A percentile compares a stretch with the other conserved stretches of the same genome.
These are phyloP conservation scores for Rusavskia elegans DNA, from an alignment of 495 filamentous ascomycete species.

Conservation along the genomic window DNA sequence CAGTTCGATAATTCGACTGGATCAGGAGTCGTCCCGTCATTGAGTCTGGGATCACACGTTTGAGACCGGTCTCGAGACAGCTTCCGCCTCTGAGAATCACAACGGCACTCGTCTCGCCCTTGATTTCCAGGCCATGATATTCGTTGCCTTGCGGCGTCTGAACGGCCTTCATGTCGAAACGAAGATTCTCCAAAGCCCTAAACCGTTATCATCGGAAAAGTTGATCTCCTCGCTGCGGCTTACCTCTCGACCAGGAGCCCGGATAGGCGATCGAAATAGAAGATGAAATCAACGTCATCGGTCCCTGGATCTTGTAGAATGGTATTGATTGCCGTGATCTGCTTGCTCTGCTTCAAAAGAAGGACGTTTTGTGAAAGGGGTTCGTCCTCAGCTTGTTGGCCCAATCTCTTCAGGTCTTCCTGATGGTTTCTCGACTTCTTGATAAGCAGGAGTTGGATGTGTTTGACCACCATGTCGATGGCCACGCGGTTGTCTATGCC, in stretches of 20 bases:
- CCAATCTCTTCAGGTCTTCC: slow-evolving; percentile 55
- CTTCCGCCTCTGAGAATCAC: slow-evolving; percentile 77
- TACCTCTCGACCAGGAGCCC: slow-evolving; percentile 75
- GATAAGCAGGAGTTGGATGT: slow-evolving; percentile 66
- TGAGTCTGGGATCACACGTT: slow-evolving; percentile 81
- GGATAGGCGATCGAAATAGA: slow-evolving; percentile 83
- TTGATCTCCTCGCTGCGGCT: not conserved
- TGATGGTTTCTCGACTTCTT: slow-evolving; percentile 78
- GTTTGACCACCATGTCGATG: slow-evolving; percentile 88
- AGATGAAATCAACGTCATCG: slow-evolving; percentile 79
- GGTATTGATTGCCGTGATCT: slow-evolving; percentile 76
- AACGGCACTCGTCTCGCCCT: slow-evolving; percentile 69
- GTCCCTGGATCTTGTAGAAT: slow-evolving; percentile 72
- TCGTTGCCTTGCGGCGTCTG: slow-evolving; percentile 47
- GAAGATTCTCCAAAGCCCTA: slow-evolving; percentile 57
- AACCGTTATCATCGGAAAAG: not conserved
- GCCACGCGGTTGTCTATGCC: slow-evolving; percentile 88
- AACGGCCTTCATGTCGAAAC: slow-evolving; percentile 43
- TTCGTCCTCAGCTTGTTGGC: slow-evolving; percentile 47
- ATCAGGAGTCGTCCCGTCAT: slow-evolving; percentile 79
- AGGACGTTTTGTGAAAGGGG: slow-evolving; percentile 58
- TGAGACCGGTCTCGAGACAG: slow-evolving; percentile 72
- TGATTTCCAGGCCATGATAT: slow-evolving; percentile 52
- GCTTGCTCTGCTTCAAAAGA: slow-evolving; percentile 54
- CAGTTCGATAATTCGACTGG: slow-evolving; percentile 67